These are phyloP conservation scores for Penicillium dipodomyicola DNA, from an alignment of 495 filamentous ascomycete species.

Conservation along the genomic window DNA sequence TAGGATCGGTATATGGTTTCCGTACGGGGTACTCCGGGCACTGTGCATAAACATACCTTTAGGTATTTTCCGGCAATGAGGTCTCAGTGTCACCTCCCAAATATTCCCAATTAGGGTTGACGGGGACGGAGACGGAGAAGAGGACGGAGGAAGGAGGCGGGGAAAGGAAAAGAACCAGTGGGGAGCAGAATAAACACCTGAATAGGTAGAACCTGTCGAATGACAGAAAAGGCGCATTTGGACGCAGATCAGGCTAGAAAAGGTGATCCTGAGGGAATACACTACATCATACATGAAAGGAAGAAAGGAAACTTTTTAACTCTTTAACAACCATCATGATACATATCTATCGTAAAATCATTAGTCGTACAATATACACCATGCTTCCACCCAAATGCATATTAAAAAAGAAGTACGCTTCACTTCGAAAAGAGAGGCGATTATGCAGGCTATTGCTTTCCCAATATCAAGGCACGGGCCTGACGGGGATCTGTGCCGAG, in stretches of 20 bases:
- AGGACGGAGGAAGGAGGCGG: too few species aligned
- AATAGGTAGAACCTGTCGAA: too few species aligned
- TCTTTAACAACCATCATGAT: conserved; percentile 33
- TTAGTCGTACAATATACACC: conserved; percentile 42
- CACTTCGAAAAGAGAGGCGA: conserved; percentile 8
- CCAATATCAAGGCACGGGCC: conserved; percentile 43
- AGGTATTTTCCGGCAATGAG: too few species aligned
- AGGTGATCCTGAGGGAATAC: not conserved
- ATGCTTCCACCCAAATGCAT: conserved; percentile 13
- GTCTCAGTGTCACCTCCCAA: too few species aligned
- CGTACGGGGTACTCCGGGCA: too few species aligned
- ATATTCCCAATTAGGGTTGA: too few species aligned
- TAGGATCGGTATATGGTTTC: too few species aligned
- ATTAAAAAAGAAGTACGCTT: conserved; percentile 14
- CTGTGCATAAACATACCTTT: too few species aligned
- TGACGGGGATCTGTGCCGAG: conserved; percentile 48
- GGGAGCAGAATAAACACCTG: too few species aligned
- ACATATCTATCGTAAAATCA: conserved; percentile 49
- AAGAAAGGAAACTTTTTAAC: not conserved
- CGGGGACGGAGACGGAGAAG: too few species aligned
- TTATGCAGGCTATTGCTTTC: conserved; percentile 17
- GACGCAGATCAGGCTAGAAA: not conserved
- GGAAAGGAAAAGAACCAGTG: too few species aligned
- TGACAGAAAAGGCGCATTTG: too few species aligned
- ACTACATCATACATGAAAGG: conserved; percentile 5